Percentiles rank a stretch among this genome's conserved stretches.
Evolutionary conservation across 1,284 basidiomycete genomes (phyloP).

Genomic region (Sanguinoderma infundibulare): DNA sequence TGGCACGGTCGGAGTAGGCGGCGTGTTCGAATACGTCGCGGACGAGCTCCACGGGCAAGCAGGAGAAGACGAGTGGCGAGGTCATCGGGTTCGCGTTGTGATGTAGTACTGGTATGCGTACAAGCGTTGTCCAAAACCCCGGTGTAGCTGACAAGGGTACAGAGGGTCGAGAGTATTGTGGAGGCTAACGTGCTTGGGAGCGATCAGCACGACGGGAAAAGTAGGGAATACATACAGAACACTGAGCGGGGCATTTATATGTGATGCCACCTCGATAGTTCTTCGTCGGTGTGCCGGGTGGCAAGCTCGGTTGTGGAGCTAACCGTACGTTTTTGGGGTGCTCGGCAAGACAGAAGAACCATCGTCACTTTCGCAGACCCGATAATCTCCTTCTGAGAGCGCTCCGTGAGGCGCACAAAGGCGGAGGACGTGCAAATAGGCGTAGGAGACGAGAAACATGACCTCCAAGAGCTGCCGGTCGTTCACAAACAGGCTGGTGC

Average conservation of each 20-base stretch:
- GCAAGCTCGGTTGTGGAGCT: conserved; percentile 23
- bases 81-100: conserved; percentile 5
- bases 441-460: not conserved
- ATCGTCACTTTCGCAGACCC: conserved; percentile 16
- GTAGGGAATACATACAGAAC: conserved; percentile 1
- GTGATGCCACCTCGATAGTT: not conserved
- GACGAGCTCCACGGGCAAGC: conserved; percentile 43
- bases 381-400: conserved; percentile 20
- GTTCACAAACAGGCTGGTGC: conserved; percentile 4
- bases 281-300: conserved; percentile 5
- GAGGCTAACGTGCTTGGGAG: conserved; percentile 8
- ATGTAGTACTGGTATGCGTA: not conserved
- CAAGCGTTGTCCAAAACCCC: not conserved
- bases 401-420: not conserved
- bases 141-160: conserved; percentile 17
- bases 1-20: conserved; percentile 32
- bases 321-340: conserved; percentile 26
- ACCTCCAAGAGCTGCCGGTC: not conserved
- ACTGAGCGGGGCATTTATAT: conserved; percentile 9
- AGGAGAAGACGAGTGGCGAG: conserved; percentile 30
- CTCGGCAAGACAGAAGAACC: conserved; percentile 28
- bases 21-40: conserved; percentile 42
- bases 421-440: not conserved
- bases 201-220: conserved; percentile 12
- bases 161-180: conserved; percentile 12